These are phyloP conservation scores for Pseudotsuga menziesii DNA, from an alignment of 75 land plant genomes.

Conservation along the genomic window DNA sequence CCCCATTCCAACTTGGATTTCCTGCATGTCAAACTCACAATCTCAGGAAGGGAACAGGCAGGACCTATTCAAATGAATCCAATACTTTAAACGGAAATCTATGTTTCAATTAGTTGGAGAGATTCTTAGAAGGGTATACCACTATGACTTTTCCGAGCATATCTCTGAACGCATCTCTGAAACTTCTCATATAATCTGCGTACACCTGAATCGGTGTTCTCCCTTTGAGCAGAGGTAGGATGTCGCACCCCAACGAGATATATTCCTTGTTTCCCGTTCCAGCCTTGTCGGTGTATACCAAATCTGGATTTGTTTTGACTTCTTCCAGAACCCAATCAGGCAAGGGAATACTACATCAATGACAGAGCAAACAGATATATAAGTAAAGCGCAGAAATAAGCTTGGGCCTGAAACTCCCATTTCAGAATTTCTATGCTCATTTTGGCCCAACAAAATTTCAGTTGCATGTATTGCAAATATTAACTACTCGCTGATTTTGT, in stretches of 20 bases:
- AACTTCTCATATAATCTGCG: constrained; percentile 84
- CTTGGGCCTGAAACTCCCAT: too few species aligned
- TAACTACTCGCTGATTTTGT: too few species aligned
- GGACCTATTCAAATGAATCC: not conserved
- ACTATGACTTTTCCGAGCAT: constrained; percentile 64
- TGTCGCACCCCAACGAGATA: constrained; percentile 83
- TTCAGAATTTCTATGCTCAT: too few species aligned
- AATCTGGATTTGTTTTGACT: constrained; percentile 45
- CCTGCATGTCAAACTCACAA: constrained; percentile 33
- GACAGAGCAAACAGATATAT: too few species aligned
- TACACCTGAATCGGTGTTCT: constrained; percentile 91
- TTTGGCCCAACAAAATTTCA: too few species aligned
- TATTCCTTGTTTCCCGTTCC: constrained; percentile 83
- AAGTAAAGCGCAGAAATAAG: too few species aligned
- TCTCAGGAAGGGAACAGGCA: not conserved
- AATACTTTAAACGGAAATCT: not conserved
- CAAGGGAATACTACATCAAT: too few species aligned
- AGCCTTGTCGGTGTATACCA: constrained; percentile 75
- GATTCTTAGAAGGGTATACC: constrained; percentile 12
- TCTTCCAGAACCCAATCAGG: constrained; percentile 11
- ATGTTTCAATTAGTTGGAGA: not conserved
- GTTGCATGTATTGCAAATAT: too few species aligned
- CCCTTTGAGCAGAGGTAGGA: constrained; percentile 71
- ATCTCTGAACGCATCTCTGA: constrained; percentile 64
- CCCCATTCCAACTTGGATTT: constrained; percentile 87